Base-by-base conservation (phyloP, 2,329 filamentous ascomycete genomes). In the Fusarium kyushuense region DNA sequence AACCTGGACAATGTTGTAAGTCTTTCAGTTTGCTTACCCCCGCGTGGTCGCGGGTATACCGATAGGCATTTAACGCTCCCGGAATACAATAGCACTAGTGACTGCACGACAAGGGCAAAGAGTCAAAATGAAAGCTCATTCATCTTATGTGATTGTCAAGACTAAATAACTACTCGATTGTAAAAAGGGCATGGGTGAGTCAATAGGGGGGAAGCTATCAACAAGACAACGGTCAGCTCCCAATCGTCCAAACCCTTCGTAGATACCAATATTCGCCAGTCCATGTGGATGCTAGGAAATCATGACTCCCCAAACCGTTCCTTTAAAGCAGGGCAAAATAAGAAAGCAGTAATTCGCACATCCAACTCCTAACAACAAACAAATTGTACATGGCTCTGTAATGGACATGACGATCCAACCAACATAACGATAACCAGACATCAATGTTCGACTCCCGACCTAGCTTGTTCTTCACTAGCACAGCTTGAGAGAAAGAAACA, bases 281-380 rank as follows among this genome's bases (percentile, higher is more conserved):
- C 54, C 57, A 67, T 43, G 54, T 41, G 52, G 36, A 70, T 54
- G 35, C 23, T 48, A 52, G 43, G 41, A 58, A 62, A 65, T 46
- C 41, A 62, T 62, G 30, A 32, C 59, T 48, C 40, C 38, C 30
- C 45, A 62, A 56, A 29, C 46, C 48, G 55, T 45, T 21, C 40
- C 46, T 52, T 53, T 23, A 54, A 61, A 52, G 47, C 19, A 58
- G 27, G 41, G 54, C 17, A 51, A 49, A 67, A 40, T 40, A 49
- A 46, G 52, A 64, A 69, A 70, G 48, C 67, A 68, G 56, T 61
- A 52, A 32, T 56, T 70, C 67, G 48, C 48, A 70, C 67, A 70
- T 71, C 67, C 67, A 70, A 70, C 64, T 69, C 67, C 67, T 48
- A 40, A 33, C 67, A 54, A 33, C 52, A 51, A 65, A 48, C 54